These are phyloP conservation scores for Neurospora sp. DNA, from an alignment of 495 filamentous ascomycete genomes.

Conservation along the genomic window DNA sequence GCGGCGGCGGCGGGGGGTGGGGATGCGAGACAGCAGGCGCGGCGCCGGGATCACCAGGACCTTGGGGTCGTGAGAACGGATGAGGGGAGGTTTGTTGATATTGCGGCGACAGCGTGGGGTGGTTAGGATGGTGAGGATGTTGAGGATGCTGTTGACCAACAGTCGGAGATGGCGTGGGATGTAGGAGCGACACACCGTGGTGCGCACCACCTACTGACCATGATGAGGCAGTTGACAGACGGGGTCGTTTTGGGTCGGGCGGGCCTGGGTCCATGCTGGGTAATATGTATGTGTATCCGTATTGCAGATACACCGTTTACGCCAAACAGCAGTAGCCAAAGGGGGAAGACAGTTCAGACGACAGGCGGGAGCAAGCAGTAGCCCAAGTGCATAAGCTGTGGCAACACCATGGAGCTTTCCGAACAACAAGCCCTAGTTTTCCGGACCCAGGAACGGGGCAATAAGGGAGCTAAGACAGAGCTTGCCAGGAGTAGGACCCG, in stretches of 20 bases:
- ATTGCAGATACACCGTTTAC: constrained; percentile 22
- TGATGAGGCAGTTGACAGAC: constrained; percentile 33
- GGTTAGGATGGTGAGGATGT: constrained; percentile 23
- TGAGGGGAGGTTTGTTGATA: constrained; percentile 28
- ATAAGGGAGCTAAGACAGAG: background rate
- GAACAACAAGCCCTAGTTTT: background rate
- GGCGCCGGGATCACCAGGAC: constrained; percentile 22
- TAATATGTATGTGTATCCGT: constrained; percentile 32
- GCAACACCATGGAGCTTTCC: constrained; percentile 17
- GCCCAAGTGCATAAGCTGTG: constrained; percentile 11
- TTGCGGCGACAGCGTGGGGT: constrained; percentile 31
- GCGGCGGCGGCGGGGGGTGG: constrained; percentile 7
- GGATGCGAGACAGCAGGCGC: constrained; percentile 10
- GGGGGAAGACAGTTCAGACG: constrained; percentile 12
- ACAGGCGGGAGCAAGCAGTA: constrained; percentile 12
- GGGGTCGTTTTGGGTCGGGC: constrained; percentile 39
- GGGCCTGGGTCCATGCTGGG: constrained; percentile 42
- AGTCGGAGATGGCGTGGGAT: constrained; percentile 33
- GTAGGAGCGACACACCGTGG: constrained; percentile 35
- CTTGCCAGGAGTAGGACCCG: constrained; percentile 5
- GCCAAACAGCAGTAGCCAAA: constrained; percentile 25
- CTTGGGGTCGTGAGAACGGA: constrained; percentile 30
- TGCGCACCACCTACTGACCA: constrained; percentile 32
- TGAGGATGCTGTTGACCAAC: constrained; percentile 15
- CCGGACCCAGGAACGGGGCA: background rate